These are phyloP conservation scores for Xylaria venustula DNA, from an alignment of 495 filamentous ascomycete species.

Conservation along the genomic window DNA sequence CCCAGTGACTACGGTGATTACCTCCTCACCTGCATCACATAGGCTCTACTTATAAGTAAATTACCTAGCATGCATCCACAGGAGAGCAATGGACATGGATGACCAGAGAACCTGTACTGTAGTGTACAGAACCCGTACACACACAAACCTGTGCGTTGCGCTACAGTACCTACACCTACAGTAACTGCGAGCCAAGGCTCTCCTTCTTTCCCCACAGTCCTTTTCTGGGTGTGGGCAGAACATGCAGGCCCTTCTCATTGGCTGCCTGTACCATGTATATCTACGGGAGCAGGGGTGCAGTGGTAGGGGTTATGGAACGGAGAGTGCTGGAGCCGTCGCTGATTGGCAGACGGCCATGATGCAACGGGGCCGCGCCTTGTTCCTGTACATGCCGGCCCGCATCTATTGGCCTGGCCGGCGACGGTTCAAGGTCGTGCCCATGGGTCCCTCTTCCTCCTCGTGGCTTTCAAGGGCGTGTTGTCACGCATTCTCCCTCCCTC, in stretches of 20 bases:
- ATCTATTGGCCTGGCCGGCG: not conserved
- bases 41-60: no score
- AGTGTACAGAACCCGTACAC: no score
- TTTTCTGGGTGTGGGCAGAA: constrained; percentile 1
- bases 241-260: not conserved
- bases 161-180: no score
- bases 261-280: not conserved
- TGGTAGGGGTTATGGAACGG: constrained; percentile 1
- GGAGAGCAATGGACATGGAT: no score
- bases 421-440: not conserved
- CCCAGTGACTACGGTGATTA: no score
- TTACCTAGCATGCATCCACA: no score
- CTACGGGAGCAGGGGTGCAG: constrained; percentile 4
- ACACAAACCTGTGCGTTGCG: no score
- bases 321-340: not conserved
- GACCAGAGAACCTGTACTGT: no score
- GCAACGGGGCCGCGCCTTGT: constrained; percentile 1
- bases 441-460: constrained; percentile 5
- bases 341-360: not conserved
- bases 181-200: no score
- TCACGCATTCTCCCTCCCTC: not conserved
- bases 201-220: not conserved
- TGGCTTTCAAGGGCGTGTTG: constrained; percentile 10
- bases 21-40: no score
- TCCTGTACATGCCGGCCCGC: not conserved